Percentiles rank a stretch among this genome's conserved stretches.
Conservation (phyloP, 2,329 filamentous ascomycete genomes). For the Diaporthe sp. region DNA sequence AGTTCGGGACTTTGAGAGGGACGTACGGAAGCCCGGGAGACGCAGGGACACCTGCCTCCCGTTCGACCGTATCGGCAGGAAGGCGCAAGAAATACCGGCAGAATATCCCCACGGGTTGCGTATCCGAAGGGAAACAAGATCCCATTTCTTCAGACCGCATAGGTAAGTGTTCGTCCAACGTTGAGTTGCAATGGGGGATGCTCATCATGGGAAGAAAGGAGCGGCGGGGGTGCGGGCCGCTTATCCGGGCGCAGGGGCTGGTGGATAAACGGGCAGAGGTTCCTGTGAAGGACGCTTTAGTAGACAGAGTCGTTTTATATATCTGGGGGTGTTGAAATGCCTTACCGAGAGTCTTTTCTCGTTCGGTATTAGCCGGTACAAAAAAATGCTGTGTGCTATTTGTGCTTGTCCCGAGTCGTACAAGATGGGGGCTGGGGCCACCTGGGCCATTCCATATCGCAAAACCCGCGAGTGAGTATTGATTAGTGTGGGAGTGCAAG, state of each 20-base stretch:
- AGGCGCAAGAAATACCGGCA: neutral
- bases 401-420: neutral
- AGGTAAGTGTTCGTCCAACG: neutral
- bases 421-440: neutral
- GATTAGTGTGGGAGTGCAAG: neutral
- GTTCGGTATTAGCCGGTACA: neutral
- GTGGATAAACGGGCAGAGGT: conserved; percentile 16
- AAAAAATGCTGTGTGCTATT: too few species aligned
- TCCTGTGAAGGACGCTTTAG: neutral
- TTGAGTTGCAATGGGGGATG: neutral
- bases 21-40: neutral
- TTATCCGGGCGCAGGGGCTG: neutral
- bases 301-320: neutral
- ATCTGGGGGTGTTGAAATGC: neutral
- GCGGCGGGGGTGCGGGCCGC: conserved; percentile 8
- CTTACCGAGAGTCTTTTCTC: neutral
- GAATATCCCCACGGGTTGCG: neutral
- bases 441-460: neutral
- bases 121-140: neutral
- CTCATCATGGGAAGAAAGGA: neutral
- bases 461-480: neutral
- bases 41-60: neutral
- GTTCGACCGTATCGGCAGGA: neutral
- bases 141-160: too few species aligned
- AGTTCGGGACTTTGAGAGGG: neutral